These are phyloP conservation scores for Kluyveromyces marxianus DNA, from an alignment of 1,139 yeast genomes.

Conservation along the genomic window DNA sequence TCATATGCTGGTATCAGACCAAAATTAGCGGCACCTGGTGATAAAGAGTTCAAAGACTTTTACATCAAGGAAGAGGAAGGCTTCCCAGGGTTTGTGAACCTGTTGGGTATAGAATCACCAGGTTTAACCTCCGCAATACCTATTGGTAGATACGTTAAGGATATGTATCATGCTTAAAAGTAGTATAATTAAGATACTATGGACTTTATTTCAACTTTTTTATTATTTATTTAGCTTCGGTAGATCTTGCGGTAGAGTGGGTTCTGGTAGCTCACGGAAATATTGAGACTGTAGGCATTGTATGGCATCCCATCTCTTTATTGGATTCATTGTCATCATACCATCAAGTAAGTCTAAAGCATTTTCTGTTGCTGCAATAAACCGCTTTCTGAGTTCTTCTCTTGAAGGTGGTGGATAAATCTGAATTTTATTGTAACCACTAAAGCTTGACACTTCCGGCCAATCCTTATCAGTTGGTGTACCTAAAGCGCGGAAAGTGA, in stretches of 20 bases:
- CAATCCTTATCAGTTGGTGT: slow-evolving; percentile 89
- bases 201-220: background rate
- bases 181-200: background rate
- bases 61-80: slow-evolving; percentile 58
- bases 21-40: slow-evolving; percentile 46
- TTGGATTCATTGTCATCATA: slow-evolving; percentile 75
- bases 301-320: slow-evolving; percentile 58
- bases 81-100: slow-evolving; percentile 70
- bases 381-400: slow-evolving; percentile 72
- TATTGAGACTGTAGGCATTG: slow-evolving; percentile 60
- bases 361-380: slow-evolving; percentile 84
- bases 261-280: slow-evolving; percentile 67
- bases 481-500: slow-evolving; percentile 89
- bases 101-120: slow-evolving; percentile 84
- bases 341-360: slow-evolving; percentile 72
- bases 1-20: slow-evolving; percentile 83
- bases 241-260: slow-evolving; percentile 48
- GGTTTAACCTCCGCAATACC: slow-evolving; percentile 81
- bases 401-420: slow-evolving; percentile 81
- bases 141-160: slow-evolving; percentile 63
- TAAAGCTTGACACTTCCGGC: slow-evolving; percentile 83
- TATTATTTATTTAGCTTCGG: slow-evolving; percentile 42
- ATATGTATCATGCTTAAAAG: slow-evolving; percentile 30
- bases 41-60: slow-evolving; percentile 57
- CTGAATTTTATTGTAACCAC: slow-evolving; percentile 62